These are phyloP conservation scores for Ascochyta viciae-villosae DNA, from an alignment of 2,329 filamentous ascomycete genomes.

Conservation along the genomic window DNA sequence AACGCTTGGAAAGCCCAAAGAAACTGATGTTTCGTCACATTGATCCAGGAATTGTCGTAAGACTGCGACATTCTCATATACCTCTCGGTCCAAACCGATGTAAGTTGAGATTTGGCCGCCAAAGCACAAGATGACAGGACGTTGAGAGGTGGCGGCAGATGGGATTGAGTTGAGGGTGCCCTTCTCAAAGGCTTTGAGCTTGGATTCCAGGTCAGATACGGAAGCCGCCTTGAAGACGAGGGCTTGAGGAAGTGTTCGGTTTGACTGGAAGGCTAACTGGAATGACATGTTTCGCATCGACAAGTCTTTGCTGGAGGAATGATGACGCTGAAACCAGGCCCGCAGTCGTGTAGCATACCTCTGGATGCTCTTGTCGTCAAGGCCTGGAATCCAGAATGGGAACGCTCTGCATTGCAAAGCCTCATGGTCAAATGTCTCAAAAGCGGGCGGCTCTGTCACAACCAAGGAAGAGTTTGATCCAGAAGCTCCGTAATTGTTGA, in stretches of 20 bases:
- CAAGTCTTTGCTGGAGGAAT: background rate
- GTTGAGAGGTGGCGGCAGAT: no score
- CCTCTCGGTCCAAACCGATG: no score
- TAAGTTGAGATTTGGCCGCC: no score
- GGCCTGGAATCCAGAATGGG: conserved; percentile 2
- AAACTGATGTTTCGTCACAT: background rate
- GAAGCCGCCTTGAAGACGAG: conserved; percentile 1
- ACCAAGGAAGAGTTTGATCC: background rate
- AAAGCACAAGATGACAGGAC: no score
- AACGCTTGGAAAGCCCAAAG: conserved; percentile 9
- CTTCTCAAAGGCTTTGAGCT: background rate
- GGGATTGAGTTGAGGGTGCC: background rate
- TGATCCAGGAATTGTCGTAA: no score
- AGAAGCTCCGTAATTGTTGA: conserved; percentile 48
- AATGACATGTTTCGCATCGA: conserved; percentile 17
- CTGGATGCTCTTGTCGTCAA: background rate
- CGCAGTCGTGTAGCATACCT: background rate
- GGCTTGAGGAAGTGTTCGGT: conserved; percentile 7
- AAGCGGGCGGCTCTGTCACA: background rate
- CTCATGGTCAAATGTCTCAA: no score
- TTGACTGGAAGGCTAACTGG: conserved; percentile 14
- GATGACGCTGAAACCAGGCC: background rate
- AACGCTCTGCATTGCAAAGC: background rate
- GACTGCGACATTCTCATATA: no score
- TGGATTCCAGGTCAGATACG: conserved; percentile 5